These are phyloP conservation scores for Mayamaea pseudoterrestris DNA, from an alignment of 108 stramenopile genomes.

Conservation along the genomic window DNA sequence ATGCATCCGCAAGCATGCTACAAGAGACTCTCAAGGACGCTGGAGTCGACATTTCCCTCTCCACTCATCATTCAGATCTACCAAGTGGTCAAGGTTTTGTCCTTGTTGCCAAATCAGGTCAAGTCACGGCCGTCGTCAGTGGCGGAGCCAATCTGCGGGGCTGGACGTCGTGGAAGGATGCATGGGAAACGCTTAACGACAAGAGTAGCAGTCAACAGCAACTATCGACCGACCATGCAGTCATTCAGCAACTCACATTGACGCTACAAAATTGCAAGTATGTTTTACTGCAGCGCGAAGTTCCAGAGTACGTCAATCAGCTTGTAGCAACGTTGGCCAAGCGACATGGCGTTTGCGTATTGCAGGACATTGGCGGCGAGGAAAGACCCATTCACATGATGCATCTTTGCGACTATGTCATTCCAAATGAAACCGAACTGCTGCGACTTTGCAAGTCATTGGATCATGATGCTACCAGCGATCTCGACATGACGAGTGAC, in stretches of 20 bases:
- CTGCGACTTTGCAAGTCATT: constrained; percentile 35
- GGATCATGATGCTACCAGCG: not conserved
- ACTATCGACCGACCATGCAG: constrained; percentile 1
- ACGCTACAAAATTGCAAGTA: constrained; percentile 19
- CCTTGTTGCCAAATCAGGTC: constrained; percentile 38
- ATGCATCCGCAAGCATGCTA: constrained; percentile 33
- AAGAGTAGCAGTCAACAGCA: too few species aligned
- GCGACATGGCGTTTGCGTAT: constrained; percentile 20
- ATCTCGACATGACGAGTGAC: not conserved
- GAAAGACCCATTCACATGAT: constrained; percentile 50
- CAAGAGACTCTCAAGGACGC: constrained; percentile 18
- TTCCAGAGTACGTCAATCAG: constrained; percentile 62
- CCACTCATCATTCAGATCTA: constrained; percentile 10
- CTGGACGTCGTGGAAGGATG: constrained; percentile 36
- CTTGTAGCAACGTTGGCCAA: constrained; percentile 33
- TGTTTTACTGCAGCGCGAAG: constrained; percentile 58
- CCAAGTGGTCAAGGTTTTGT: constrained; percentile 71
- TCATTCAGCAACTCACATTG: constrained; percentile 14
- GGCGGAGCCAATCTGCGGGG: constrained; percentile 64
- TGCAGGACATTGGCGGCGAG: constrained; percentile 73
- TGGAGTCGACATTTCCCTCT: constrained; percentile 20
- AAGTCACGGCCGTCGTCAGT: constrained; percentile 59
- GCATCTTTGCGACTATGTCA: constrained; percentile 44
- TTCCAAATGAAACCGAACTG: constrained; percentile 71
- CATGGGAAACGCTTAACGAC: constrained; percentile 15